Evolutionary conservation across 305 asterid genomes (phyloP), one percentile per base, ranked within the genome.

Genomic region (Plantago lanceolata): DNA sequence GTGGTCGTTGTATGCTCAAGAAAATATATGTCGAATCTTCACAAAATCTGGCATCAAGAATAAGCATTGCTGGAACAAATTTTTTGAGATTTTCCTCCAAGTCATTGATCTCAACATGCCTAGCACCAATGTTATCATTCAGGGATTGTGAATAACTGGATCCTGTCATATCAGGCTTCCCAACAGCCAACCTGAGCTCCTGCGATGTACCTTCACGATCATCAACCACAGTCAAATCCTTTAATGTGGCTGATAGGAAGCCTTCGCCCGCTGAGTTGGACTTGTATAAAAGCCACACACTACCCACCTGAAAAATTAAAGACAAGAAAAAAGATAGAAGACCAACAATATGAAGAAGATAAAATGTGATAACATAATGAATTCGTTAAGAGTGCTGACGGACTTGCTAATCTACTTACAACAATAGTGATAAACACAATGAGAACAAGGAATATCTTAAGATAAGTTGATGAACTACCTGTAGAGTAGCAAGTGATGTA

Each of bases 1-100:
- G 96, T 29, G 98, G 98, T 85, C 98, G 84, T 80, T 92, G 98
- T 78, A 92, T 87, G 80, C 90, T 80, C 69, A 92, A 73, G 76
- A 88, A 84, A 63, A 89, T 51, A 69, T 57, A 72, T 26, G 89
- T 89, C 35, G 85, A 83, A 64, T 76, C 68, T 70, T 82, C 88
- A 73, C 60, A 21, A 67, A 88, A 84, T 77, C 61, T 89, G 77
- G 89, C 93, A 82, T 92, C 96, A 68, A 92, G 82, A 72, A 89
- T 82, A 57, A 92, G 82, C 89, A 92, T 82, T 59, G 96, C 83
- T 57, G 96, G 98, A 72, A 82, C 78, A 37, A 72, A 82, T 69
- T 76, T 76, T 70, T 71, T 66, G 9, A 80, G 69, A 68, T 63
- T 68, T 47, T 73, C 81, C 63, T 48, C 73, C 69, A 48, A 54